phyloP scores from a whole-genome alignment of 2,329 filamentous ascomycete species.

The Harringtonia aguacate region DNA sequence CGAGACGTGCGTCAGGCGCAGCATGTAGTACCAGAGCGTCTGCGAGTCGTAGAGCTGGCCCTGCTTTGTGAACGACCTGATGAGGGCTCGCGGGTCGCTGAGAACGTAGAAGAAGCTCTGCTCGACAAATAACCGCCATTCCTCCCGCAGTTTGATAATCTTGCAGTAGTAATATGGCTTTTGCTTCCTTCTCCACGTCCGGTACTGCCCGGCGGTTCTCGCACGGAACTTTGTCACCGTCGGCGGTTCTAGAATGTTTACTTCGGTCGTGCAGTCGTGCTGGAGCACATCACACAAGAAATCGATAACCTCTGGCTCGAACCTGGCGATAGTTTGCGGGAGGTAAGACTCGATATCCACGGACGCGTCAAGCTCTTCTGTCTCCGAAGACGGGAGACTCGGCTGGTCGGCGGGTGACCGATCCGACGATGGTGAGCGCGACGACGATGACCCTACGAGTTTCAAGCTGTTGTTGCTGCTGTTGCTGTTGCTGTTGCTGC shows the following conservation, averaged over 20 bases:
- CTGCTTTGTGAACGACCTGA: slow-evolving; percentile 45
- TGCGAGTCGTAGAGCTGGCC: slow-evolving; percentile 47
- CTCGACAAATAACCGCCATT: slow-evolving; percentile 52
- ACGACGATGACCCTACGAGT: slow-evolving; percentile 4
- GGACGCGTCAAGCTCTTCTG: slow-evolving; percentile 15
- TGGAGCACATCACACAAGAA: slow-evolving; percentile 51
- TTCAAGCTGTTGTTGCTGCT: slow-evolving; percentile 12
- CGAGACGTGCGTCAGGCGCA: slow-evolving; percentile 45
- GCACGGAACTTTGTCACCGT: slow-evolving; percentile 20
- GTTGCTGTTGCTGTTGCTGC: too few species aligned
- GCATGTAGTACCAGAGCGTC: slow-evolving; percentile 52
- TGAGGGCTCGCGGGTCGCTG: slow-evolving; percentile 41
- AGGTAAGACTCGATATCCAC: slow-evolving; percentile 26
- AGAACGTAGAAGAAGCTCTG: slow-evolving; percentile 56
- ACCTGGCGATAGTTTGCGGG: slow-evolving; percentile 44
- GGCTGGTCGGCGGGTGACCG: slow-evolving; percentile 14
- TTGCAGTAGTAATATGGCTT: slow-evolving; percentile 2
- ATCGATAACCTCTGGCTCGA: slow-evolving; percentile 46
- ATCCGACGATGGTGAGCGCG: slow-evolving; percentile 12
- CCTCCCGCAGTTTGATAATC: slow-evolving; percentile 23
- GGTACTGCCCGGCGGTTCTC: slow-evolving; percentile 16
- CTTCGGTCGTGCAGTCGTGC: slow-evolving; percentile 42
- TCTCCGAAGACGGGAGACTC: neutral
- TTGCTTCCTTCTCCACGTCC: slow-evolving; percentile 23
- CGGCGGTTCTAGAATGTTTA: slow-evolving; percentile 32